Base-by-base conservation (phyloP, 306 rosid genomes). In the Quercus glauca region DNA sequence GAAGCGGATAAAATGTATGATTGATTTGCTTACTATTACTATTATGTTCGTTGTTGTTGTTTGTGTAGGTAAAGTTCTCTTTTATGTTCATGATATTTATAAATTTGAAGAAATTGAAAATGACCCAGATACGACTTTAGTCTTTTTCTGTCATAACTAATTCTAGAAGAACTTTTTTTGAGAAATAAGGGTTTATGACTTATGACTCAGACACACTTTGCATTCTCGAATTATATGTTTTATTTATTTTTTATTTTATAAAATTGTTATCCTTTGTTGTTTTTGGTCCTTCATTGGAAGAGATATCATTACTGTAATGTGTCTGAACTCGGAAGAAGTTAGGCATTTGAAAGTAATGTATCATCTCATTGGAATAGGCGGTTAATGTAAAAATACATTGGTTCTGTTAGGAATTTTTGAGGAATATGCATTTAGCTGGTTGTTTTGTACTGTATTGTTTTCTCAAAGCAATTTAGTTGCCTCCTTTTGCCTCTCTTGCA, bases 41-140 rank as follows among this genome's bases (percentile, higher is more conserved):
- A n/a, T n/a, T n/a, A n/a, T n/a, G n/a, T n/a, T n/a, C n/a, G n/a
- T n/a, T n/a, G n/a, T n/a, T n/a, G n/a, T n/a, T n/a, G n/a, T n/a
- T n/a, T n/a, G n/a, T n/a, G n/a, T n/a, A 92, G 96, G 98, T 89
- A 75, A 83, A 8, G 14, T 74, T 23, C 26, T 28, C 73, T 15
- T 60, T 23, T 29, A 55, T 73, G 19, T 19, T 73, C 21, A 26
- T 15, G 15, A 11, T 13, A 69, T 80, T 78, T 35, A 26, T 73
- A 49, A 55, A 21, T 73, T 80, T 5, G 26, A 63, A 60, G 33
- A 29, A 19, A 5, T 35, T 37, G 20, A 9, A 25, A 55, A 18
- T 52, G 29, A 20, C 21, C 59, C 57, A 23, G 63, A 7, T 20
- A 4, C 2, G 53, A 10, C 28, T 11, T 25, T 23, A 60, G 26